Base-by-base conservation (phyloP, 1,284 basidiomycete genomes). In the Ustilago esculenta region DNA sequence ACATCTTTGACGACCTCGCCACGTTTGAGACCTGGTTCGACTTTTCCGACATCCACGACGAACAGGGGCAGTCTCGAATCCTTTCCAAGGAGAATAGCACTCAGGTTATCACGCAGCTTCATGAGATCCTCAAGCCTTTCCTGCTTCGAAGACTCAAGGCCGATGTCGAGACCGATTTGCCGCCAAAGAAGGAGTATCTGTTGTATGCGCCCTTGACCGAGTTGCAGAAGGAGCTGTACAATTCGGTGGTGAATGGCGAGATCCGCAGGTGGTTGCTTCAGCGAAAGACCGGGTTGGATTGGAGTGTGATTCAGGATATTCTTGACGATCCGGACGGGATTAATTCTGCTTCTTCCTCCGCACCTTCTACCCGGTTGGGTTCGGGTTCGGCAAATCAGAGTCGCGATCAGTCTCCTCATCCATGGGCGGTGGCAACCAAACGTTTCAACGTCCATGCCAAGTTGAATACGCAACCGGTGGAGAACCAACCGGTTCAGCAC, bases 131-230 rank as follows among this genome's bases (percentile, higher is more conserved):
- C 41, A 78, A 79, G 55, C 79, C 79, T 1, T 81, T 81, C 53
- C 24, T 81, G 36, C 69, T 81, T 8, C 75, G 77, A 21, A 56
- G 79, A 29, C 54, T 79, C 49, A 81, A 81, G 50, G 35, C 47
- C 11, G 76, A 81, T 35, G 79, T 81, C 25, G 77, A 81, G 47
- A 67, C 53, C 17, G 59, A 70, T 18, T 48, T 81, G 17, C 79
- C 79, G 33, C 77, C 76, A 4, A 81, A 81, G 58, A 79, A 81
- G 54, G 79, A 81, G 53, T 81, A 98, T 73, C 88, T 96, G 5
- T 86, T 97, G 0, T 96, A 95, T 71, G 92, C 94, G 0, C 94
- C 93, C 1, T 85, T 97, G 6, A 95, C 89, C 39, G 84, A 87
- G 40, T 85, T 86, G 39, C 94, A 98, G 76, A 89, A 90, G 51